phyloP scores from a whole-genome alignment of 805 yeast genomes.

The Saccharomycopsis sp. region DNA sequence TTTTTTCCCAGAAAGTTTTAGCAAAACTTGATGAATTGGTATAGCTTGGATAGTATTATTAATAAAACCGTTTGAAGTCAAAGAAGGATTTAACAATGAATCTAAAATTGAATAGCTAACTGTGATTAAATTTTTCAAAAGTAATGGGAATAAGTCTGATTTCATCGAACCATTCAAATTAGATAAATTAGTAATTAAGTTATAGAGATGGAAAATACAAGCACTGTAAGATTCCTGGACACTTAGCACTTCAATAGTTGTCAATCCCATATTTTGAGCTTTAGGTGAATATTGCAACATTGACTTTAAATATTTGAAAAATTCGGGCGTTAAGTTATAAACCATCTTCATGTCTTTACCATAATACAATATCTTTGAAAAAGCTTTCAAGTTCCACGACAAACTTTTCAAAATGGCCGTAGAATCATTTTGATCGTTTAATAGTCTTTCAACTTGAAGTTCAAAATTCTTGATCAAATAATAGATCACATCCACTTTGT shows the following conservation, averaged over 20 bases:
- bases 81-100: too few relatives aligned
- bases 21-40: not conserved
- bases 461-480: not conserved
- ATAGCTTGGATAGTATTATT: not conserved
- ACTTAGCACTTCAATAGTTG: not conserved
- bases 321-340: not conserved
- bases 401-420: conserved; percentile 1
- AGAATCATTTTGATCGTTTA: too few relatives aligned
- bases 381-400: conserved; percentile 10
- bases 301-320: not conserved
- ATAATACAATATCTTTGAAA: conserved; percentile 5
- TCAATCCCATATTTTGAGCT: too few relatives aligned
- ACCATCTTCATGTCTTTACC: not conserved
- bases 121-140: not conserved
- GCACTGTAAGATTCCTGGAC: not conserved
- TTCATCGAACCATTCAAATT: not conserved
- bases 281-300: not conserved
- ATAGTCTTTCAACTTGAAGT: not conserved
- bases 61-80: too few relatives aligned
- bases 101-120: not conserved
- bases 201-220: conserved; percentile 3
- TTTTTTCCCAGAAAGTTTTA: too few relatives aligned
- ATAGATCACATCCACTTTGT: not conserved
- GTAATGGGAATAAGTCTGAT: conserved; percentile 1
- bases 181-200: conserved; percentile 2